Evolutionary conservation across 495 filamentous ascomycete genomes (phyloP), one percentile per base, ranked within the genome.

Genomic region (Aspergillus leporis): DNA sequence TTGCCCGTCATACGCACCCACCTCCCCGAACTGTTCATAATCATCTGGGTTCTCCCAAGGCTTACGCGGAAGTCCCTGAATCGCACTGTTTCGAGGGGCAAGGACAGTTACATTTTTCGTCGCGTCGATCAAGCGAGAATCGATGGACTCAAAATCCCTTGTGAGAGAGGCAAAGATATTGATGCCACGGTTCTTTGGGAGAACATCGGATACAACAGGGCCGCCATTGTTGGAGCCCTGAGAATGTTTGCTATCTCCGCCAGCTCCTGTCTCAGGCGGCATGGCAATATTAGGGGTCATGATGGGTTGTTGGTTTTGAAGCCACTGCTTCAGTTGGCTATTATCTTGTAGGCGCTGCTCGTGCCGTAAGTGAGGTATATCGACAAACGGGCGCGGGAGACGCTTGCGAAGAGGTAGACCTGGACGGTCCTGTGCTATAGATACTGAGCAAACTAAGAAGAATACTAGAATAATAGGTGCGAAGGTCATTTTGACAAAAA

Each of bases 11-110:
- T 98, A 98, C 5, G 91, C 92, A 32, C 87, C 70, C 47, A 63
- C 64, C n/a, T 83, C 77, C 0, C 93, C 93, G 18, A 91, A 76
- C 7, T 75, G 76, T 4, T 74, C 76, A 69, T 96, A 96, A 56
- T 98, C 95, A 40, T 84, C 73, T 0, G 90, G 86, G 61, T 95
- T 87, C 64, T 98, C 93, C 94, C 94, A 98, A 2, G 94, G 94
- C 67, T 98, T 98, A 56, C 90, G 79, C 0, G 92, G 91, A 40
- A 98, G 79, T 1, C 73, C 81, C 62, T 87, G 87, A 60, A 98
- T 84, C 1, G 85, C 91, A 40, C 83, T 85, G 72, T 98, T 98
- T 6, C 87, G 71, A 1, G 94, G 95, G 2, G 94, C 94, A 0
- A 98, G 82, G 25, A 98, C 89, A 0, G 95, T 98, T 12, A 92